These are phyloP conservation scores for Centrapalus pauciflorus DNA, from an alignment of 129 eudicot species.

Conservation along the genomic window DNA sequence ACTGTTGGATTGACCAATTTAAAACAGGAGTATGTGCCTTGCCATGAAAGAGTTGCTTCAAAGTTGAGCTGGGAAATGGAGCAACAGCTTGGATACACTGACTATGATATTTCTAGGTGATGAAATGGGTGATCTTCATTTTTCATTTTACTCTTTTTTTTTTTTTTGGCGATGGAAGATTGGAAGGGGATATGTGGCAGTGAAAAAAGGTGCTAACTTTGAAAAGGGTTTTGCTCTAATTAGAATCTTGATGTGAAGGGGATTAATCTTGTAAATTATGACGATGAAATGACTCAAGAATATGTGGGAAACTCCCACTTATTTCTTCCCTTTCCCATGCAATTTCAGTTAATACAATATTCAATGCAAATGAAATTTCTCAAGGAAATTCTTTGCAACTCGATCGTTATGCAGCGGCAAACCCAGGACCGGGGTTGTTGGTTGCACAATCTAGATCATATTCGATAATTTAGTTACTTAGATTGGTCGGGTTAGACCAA, in stretches of 20 bases:
- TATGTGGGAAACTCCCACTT: slow-evolving; percentile 34
- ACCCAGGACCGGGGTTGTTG: too few relatives aligned
- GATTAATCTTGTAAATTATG: slow-evolving; percentile 27
- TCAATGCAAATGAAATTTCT: not conserved
- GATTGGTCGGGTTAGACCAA: too few relatives aligned
- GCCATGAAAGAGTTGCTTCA: slow-evolving; percentile 50
- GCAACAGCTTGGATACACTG: slow-evolving; percentile 39
- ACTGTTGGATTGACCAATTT: slow-evolving; percentile 1
- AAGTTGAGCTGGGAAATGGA: slow-evolving; percentile 54
- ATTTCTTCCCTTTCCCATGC: slow-evolving; percentile 14
- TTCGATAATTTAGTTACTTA: too few relatives aligned
- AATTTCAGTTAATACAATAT: slow-evolving; percentile 8
- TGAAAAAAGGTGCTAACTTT: slow-evolving; percentile 33
- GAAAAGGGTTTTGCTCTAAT: slow-evolving; percentile 30
- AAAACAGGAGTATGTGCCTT: slow-evolving; percentile 45
- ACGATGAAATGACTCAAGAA: slow-evolving; percentile 23
- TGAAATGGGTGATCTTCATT: slow-evolving; percentile 16
- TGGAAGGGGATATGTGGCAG: slow-evolving; percentile 21
- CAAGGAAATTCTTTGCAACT: not conserved
- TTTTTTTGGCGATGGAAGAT: slow-evolving; percentile 4
- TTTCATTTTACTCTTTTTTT: not conserved
- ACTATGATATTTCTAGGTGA: slow-evolving; percentile 39
- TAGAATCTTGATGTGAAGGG: slow-evolving; percentile 31
- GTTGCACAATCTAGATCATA: too few relatives aligned
- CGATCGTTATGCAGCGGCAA: too few relatives aligned